Percentiles rank a stretch among this genome's conserved stretches.
Conservation (phyloP, 2,329 filamentous ascomycete genomes). For the Tolypocladium tropicale region DNA sequence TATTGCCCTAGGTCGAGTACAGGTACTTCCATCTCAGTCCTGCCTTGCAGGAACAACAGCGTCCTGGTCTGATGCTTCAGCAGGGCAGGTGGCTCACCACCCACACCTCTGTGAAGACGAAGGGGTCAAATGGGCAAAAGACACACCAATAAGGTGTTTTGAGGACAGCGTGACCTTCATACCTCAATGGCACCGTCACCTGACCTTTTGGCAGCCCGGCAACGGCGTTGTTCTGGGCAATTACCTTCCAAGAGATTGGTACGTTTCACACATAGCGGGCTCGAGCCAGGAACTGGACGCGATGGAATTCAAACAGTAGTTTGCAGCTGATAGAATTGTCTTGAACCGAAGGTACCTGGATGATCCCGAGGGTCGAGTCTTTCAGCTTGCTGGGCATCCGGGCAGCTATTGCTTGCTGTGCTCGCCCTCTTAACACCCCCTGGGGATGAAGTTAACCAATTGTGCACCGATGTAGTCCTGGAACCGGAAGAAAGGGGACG, state of each 20-base stretch:
- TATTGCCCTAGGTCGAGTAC: not conserved
- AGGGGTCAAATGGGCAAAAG: conserved; percentile 27
- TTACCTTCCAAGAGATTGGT: not conserved
- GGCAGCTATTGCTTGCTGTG: not conserved
- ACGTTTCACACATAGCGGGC: not conserved
- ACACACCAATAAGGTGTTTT: not conserved
- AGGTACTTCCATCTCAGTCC: not conserved
- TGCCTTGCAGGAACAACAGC: not conserved
- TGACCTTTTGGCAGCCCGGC: not conserved
- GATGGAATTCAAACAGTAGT: not conserved
- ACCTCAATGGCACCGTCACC: not conserved
- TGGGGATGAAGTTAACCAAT: no score
- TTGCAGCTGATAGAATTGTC: not conserved
- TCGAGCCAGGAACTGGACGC: not conserved
- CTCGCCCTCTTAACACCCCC: not conserved
- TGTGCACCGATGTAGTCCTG: not conserved
- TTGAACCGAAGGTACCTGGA: not conserved
- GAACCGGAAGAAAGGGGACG: not conserved
- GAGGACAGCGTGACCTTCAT: not conserved
- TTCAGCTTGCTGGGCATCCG: not conserved
- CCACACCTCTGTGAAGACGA: conserved; percentile 22
- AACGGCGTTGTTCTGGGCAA: not conserved
- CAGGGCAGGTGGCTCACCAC: not conserved
- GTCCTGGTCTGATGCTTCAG: conserved; percentile 1
- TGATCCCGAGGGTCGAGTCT: not conserved